phyloP scores from a whole-genome alignment of 2,329 filamentous ascomycete genomes.

The Ophiostoma sp. region DNA sequence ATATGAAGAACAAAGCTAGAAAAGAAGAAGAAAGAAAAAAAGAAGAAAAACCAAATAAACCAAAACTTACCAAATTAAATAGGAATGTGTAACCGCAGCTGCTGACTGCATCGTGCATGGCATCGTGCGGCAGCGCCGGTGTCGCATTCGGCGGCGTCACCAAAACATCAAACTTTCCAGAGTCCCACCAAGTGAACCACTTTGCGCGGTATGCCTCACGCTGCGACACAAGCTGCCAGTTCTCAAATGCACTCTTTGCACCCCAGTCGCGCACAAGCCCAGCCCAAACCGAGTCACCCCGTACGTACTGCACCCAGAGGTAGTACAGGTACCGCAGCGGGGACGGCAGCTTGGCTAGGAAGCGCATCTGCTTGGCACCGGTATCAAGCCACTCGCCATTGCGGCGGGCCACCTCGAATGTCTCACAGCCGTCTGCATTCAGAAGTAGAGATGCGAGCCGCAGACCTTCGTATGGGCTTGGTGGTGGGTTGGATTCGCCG shows the following conservation, averaged over 20 bases:
- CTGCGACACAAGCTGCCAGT: conserved; percentile 74
- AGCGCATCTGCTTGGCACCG: conserved; percentile 69
- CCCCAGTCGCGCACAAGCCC: conserved; percentile 68
- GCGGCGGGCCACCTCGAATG: conserved; percentile 70
- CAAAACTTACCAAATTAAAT: conserved; percentile 68
- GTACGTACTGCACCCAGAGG: conserved; percentile 80
- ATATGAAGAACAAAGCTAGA: background rate
- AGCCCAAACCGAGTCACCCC: conserved; percentile 71
- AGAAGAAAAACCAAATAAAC: conserved; percentile 22
- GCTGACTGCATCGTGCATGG: conserved; percentile 78
- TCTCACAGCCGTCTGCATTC: conserved; percentile 76
- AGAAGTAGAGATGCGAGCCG: conserved; percentile 73
- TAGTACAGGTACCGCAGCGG: conserved; percentile 81
- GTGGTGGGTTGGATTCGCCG: conserved; percentile 37
- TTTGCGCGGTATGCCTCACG: conserved; percentile 70
- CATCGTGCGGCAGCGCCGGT: conserved; percentile 78
- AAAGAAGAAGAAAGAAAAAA: background rate
- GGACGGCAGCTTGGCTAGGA: conserved; percentile 66
- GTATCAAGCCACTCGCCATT: conserved; percentile 73
- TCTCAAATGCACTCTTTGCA: conserved; percentile 67
- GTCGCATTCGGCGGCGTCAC: conserved; percentile 84
- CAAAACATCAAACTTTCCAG: conserved; percentile 67
- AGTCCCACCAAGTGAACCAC: conserved; percentile 85
- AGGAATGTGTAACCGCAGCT: conserved; percentile 91
- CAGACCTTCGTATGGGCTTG: conserved; percentile 69